Evolutionary conservation across 129 eudicot species (phyloP), one percentile per base, ranked within the genome.

Genomic region (Chrysanthemum seticuspe): DNA sequence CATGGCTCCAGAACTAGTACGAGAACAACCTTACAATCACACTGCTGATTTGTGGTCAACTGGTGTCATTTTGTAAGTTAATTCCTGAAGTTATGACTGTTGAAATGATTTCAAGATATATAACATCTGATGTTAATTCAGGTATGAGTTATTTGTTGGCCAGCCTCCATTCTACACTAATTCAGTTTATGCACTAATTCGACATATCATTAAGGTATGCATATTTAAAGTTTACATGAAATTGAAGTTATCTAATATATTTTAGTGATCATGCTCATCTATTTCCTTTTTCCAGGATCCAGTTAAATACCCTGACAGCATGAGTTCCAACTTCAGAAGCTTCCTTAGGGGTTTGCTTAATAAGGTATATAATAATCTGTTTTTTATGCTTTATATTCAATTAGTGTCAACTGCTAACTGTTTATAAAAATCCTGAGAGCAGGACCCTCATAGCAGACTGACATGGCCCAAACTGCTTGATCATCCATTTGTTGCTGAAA

Each of bases 121-220:
- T 61, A 50, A 50, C 16, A 9, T 51, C 19, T 15, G 23, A 3
- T 62, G 21, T 36, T 7, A 56, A 70, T 80, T 53, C 86, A 95
- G 99, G 87, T 95, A 95, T 78, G 99, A 95, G 68, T 89, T 95
- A 58, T 95, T 88, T 82, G 99, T 95, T 34, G 99, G 99, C 64
- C 97, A 95, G 56, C 99, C 99, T 79, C 99, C 99, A 21, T 95
- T 95, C 74, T 95, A 95, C 82, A 95, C 99, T 47, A 95, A 95
- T 79, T 95, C 99, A 67, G 97, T 95, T 6, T 95, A 88, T 82
- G 96, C 93, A 64, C 97, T 95, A 19, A 86, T 95, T 62, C 79
- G 96, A 45, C 99, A 95, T 78, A 95, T 95, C 67, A 87, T 95
- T 58, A 95, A 91, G 99, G 99, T 95, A 65, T 58, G 63, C 16